Evolutionary conservation across 2,329 filamentous ascomycete species (phyloP), one percentile per base, ranked within the genome.

Genomic region (Thermoascus crustaceus): DNA sequence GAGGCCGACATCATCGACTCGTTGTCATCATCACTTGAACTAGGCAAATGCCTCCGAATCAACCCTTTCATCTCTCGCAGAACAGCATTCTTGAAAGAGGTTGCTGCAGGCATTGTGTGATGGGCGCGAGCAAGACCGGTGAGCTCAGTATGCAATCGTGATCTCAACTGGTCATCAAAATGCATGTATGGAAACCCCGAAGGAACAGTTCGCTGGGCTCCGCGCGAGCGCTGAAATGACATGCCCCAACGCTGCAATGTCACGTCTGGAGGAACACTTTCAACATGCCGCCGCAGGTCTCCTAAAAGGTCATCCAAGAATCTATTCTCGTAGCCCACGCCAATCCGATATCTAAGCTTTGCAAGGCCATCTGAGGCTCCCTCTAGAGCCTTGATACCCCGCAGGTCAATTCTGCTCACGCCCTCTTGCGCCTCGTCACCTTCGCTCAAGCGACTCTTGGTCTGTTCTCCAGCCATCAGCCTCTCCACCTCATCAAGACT

Each of bases 21-120:
- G 42, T 82, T 85, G 54, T 98, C 91, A 47, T 96, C 89, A 41
- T 98, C 91, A 48, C 78, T 91, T 7, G 89, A 94, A 53, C 87
- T 94, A 1, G 91, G 91, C 24, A 98, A 70, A 16, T 89, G 83
- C 38, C 79, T 77, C 35, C 87, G 76, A 32, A 98, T 89, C 32
- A 96, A 68, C 21, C 76, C 79, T 49, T 89, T 83, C 56, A 96
- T 81, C 59, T 98, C 91, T 32, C 84, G 80, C 42, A 94, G 66
- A 8, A 94, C 78, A 0, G 84, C 75, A 25, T 94, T 87, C 45
- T 89, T 78, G 58, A 91, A 96, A 0, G 80, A 78, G 24, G 80
- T 74, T n/a, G 87, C 84, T 13, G 91, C 91, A 22, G 80, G 76
- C 3, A 79, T 78, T 2, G 89, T 82, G 51, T 91, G 80, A 44